Evolutionary conservation across 2,329 filamentous ascomycete species (phyloP).

Genomic region (Fusarium albosuccineum): DNA sequence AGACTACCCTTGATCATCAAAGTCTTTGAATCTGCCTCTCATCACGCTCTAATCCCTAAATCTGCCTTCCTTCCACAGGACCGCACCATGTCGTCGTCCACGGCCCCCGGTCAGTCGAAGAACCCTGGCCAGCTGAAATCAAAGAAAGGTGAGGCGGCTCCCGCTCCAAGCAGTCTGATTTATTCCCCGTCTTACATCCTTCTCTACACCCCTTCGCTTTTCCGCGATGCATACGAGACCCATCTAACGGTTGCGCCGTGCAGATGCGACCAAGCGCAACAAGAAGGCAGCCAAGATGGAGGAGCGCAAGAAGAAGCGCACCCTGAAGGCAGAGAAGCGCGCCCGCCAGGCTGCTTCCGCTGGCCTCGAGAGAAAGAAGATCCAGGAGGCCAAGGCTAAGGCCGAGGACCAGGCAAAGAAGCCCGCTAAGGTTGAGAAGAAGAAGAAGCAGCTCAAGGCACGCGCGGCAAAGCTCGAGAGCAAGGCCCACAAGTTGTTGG

Average conservation of each 20-base stretch:
- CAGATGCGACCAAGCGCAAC: conserved; percentile 27
- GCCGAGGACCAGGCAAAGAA: conserved; percentile 42
- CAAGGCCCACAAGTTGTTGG: conserved; percentile 54
- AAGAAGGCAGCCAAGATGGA: conserved; percentile 34
- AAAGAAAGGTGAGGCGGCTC: conserved; percentile 32
- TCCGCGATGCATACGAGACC: background rate
- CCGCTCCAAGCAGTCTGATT: background rate
- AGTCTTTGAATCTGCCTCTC: conserved; percentile 5
- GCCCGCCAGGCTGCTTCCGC: conserved; percentile 51
- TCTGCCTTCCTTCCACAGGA: conserved; percentile 6
- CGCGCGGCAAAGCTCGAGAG: conserved; percentile 53
- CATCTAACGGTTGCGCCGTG: conserved; percentile 13
- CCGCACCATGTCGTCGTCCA: conserved; percentile 34
- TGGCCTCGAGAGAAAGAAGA: conserved; percentile 49
- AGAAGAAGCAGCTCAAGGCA: conserved; percentile 52
- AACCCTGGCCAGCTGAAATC: conserved; percentile 37
- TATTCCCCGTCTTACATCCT: background rate
- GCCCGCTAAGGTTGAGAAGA: conserved; percentile 54
- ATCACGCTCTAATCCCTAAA: background rate
- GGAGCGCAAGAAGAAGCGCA: conserved; percentile 54
- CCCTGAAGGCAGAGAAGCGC: conserved; percentile 53
- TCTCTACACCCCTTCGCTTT: background rate
- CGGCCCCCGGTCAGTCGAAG: conserved; percentile 23
- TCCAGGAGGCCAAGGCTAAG: conserved; percentile 44
- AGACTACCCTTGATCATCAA: background rate